Base-by-base conservation (phyloP, 768 basidiomycete genomes). In the Podaxis carcinomalis region DNA sequence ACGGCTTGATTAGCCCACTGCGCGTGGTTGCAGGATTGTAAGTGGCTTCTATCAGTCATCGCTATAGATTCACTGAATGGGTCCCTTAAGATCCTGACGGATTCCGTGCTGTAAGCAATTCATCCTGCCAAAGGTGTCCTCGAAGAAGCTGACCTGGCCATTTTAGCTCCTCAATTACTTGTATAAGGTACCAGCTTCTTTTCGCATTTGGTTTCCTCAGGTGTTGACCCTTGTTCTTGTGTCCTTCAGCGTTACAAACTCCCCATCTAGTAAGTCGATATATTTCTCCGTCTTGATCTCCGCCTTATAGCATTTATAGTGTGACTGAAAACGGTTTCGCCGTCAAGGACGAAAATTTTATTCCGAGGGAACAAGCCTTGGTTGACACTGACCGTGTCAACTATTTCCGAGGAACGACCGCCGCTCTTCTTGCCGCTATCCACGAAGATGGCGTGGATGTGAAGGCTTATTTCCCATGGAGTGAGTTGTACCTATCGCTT, bases 281-380 rank as follows among this genome's bases (percentile, higher is more conserved):
- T 19, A 54, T 36, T 10, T 32, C 58, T 51, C 32, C 57, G 27
- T 49, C 19, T 49, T 37, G 9, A 25, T 13, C 56, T 37, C 66
- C 46, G 64, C 54, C 37, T 58, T 2, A 44, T 46, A 51, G 35
- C 2, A 42, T 51, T 59, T 53, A 27, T 9, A 86, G 85, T 66
- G 84, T 89, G n/a, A 89, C 87, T 1, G 87, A 90, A 73, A 90
- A 89, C 66, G 86, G 87, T 0, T 89, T 88, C 67, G 81, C 86
- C 10, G 84, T 89, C 55, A 88, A 87, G 69, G 78, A 82, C 61
- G 88, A 89, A 70, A 80, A 76, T 68, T 71, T 66, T 50, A 77
- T 82, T 73, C 74, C 85, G 1, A 65, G 83, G 5, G 81, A 83
- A 57, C 73, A 83, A 61, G 85, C 82, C 9, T 63, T 86, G 25